Evolutionary conservation across 2,329 filamentous ascomycete species (phyloP), one percentile per base, ranked within the genome.

Genomic region (Beauveria varroae): DNA sequence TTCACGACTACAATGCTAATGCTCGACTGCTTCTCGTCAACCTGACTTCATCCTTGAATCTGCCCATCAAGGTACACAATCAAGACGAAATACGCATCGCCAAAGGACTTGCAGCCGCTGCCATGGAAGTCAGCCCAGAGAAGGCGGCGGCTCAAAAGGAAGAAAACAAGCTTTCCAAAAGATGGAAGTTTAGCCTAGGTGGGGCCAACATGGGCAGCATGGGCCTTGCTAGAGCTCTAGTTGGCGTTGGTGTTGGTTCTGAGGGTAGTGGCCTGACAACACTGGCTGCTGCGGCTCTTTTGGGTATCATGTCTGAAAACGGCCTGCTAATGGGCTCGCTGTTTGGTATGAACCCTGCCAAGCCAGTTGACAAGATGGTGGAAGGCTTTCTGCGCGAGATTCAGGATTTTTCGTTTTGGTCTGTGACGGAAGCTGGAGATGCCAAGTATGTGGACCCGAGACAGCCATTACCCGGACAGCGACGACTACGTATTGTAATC

Each of bases 341-440:
- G 44, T 97, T 98, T 69, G 95, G 95, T 9, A 90, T 95, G n/a
- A 96, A 96, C 70, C 90, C 90, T 49, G 86, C 88, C 1, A 85
- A 87, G 41, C 93, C 96, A 81, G 90, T 89, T 0, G 86, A 87
- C 57, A 88, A 92, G 71, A 91, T 93, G 80, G 89, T 97, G 81
- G 91, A 96, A 65, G 81, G 87, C n/a, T 96, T 96, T 71, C 84
- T 89, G 12, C 86, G 86, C 66, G 91, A 96, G 65, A 87, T 98
- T 18, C 86, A 91, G 67, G 93, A 98, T 69, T 96, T 97, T 73
- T 91, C 86, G 0, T 90, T 98, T 68, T 75, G 96, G 12, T 90
- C 91, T 0, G 78, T 96, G 18, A 84, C 86, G 57, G 81, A 82
- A 16, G 70, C 76, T 10, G 54, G 62, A 10, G 62, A 63, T 8